Base-by-base conservation (phyloP, 2,329 filamentous ascomycete genomes). In the Fusarium ambrosium region DNA sequence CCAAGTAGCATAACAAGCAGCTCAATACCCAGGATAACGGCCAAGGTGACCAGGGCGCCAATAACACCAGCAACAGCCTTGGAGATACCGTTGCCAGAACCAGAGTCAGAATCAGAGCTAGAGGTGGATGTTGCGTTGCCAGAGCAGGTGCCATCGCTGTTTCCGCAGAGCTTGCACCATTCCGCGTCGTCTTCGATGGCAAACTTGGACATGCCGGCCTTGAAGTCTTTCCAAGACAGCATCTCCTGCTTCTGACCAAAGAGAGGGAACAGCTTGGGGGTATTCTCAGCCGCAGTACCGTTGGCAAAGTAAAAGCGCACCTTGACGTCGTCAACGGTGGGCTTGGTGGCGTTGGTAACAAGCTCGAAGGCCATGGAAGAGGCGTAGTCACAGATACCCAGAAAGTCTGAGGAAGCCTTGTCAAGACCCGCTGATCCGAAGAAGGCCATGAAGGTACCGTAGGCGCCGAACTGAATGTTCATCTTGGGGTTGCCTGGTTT, bases 371-470 rank as follows among this genome's bases (percentile, higher is more conserved):
- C 87, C 89, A 97, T 94, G 73, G 91, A 91, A 4, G 92, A 93
- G 6, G 95, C 95, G 79, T 98, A 98, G 84, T 95, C 92, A n/a
- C 92, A 91, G 14, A 98, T 86, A 64, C 93, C 93, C 69, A 85
- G 91, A 85, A 98, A 97, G 81, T 93, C 85, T 1, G 84, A 76
- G 68, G 87, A 89, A 2, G 84, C 87, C 14, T 83, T 79, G 7
- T 85, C 84, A 66, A 92, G 86, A 70, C 87, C 81, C 7, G 89
- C 84, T 20, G 91, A 86, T 9, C 90, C 90, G 79, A 92, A 92
- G 84, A 92, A 92, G 66, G 89, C 87, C 79, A 90, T 86, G 83
- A 92, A 92, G 66, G 87, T 86, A 64, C 84, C 89, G 80, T 92
- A 92, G 73, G 89, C 88, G 72, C 90, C 90, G 75, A 92, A 90